phyloP scores from a whole-genome alignment of 768 basidiomycete species.

The Podaxis mareebaensis region DNA sequence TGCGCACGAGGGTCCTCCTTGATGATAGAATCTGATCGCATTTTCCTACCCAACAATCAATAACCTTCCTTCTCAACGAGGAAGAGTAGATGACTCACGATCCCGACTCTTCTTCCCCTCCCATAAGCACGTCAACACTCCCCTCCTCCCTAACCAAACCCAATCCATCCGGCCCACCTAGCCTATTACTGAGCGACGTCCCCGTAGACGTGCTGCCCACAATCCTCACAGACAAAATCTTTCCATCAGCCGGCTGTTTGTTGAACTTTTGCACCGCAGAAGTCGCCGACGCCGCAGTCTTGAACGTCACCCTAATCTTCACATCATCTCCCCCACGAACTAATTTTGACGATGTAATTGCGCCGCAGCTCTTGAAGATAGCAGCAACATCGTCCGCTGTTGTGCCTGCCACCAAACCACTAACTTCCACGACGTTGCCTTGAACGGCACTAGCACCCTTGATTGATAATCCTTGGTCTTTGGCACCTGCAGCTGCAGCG shows the following conservation, averaged over 20 bases:
- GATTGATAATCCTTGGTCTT: conserved; percentile 48
- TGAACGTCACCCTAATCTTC: conserved; percentile 73
- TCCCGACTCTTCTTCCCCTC: conserved; percentile 39
- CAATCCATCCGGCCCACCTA: conserved; percentile 54
- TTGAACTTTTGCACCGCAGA: conserved; percentile 75
- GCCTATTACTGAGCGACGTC: conserved; percentile 55
- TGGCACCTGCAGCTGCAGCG: conserved; percentile 20
- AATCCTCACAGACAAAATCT: conserved; percentile 63
- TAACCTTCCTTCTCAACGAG: neutral
- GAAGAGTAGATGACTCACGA: conserved; percentile 50
- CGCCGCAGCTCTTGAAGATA: conserved; percentile 81
- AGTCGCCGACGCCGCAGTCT: conserved; percentile 58
- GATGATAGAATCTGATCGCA: conserved; percentile 81
- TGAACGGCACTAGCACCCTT: conserved; percentile 62
- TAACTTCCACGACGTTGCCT: conserved; percentile 74
- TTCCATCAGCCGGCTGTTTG: conserved; percentile 81
- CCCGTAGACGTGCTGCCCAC: conserved; percentile 54
- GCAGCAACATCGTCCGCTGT: conserved; percentile 83
- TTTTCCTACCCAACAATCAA: conserved; percentile 52
- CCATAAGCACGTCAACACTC: conserved; percentile 64
- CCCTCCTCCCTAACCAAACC: conserved; percentile 54
- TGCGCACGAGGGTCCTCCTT: conserved; percentile 63
- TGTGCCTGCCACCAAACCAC: conserved; percentile 73
- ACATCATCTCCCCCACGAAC: conserved; percentile 42
- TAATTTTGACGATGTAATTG: conserved; percentile 52